phyloP scores from a whole-genome alignment of 2,329 filamentous ascomycete species.

The Ophiostoma ulmi region DNA sequence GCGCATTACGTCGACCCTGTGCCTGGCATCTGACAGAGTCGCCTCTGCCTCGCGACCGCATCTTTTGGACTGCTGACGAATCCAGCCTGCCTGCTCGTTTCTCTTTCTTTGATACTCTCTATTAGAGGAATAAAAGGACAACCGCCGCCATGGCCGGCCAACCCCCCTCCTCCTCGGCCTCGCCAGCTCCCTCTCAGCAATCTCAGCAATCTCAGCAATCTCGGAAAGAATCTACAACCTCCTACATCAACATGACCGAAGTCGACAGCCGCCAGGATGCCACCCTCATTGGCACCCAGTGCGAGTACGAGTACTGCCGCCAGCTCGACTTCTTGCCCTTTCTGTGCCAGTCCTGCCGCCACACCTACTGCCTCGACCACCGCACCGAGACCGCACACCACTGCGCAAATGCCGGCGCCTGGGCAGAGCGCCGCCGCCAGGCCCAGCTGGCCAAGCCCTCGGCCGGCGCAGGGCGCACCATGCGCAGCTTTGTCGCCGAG shows the following conservation, averaged over 20 bases:
- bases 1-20: background rate
- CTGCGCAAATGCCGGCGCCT: constrained; percentile 56
- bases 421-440: constrained; percentile 53
- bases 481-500: constrained; percentile 52
- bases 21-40: background rate
- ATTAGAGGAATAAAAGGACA: background rate
- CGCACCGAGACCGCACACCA: constrained; percentile 78
- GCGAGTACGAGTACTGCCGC: constrained; percentile 85
- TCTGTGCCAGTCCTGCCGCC: constrained; percentile 79
- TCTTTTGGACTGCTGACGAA: background rate
- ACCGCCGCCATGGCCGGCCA: constrained; percentile 46
- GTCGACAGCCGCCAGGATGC: constrained; percentile 46
- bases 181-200: constrained; percentile 35
- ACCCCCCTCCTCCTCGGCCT: constrained; percentile 8
- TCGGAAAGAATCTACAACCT: constrained; percentile 45
- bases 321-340: constrained; percentile 96
- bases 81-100: background rate
- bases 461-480: constrained; percentile 49
- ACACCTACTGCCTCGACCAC: constrained; percentile 90
- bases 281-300: constrained; percentile 82
- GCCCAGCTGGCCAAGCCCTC: constrained; percentile 51
- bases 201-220: constrained; percentile 36
- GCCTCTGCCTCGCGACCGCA: background rate
- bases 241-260: constrained; percentile 67
- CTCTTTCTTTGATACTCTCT: background rate